Percentiles rank a stretch among this genome's conserved stretches.
Evolutionary conservation across 2,329 filamentous ascomycete genomes (phyloP).

Genomic region (Fusarium nygamai): DNA sequence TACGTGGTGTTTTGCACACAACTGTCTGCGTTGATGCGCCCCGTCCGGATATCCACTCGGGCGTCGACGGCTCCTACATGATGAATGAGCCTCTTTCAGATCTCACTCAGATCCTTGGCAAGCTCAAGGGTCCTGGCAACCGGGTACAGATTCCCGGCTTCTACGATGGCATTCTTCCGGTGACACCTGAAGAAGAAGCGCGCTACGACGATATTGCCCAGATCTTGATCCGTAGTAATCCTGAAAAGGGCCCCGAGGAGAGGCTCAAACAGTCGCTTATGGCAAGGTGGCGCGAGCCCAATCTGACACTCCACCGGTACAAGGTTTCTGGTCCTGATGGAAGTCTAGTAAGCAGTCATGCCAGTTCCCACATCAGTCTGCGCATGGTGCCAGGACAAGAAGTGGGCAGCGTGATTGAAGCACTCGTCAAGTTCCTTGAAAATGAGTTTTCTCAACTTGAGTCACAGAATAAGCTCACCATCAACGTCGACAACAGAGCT

Average conservation of each 20-base stretch:
- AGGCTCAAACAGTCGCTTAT: constrained; percentile 86
- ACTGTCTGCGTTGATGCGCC: constrained; percentile 88
- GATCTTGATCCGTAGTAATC: constrained; percentile 77
- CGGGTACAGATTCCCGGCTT: constrained; percentile 87
- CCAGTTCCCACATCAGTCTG: constrained; percentile 87
- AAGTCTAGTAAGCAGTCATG: constrained; percentile 89
- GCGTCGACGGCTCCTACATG: constrained; percentile 93
- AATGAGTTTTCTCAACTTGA: constrained; percentile 78
- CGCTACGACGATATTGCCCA: constrained; percentile 87
- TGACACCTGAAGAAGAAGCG: constrained; percentile 79
- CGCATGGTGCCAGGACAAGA: constrained; percentile 95
- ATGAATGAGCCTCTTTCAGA: constrained; percentile 94
- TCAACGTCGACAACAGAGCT: constrained; percentile 91
- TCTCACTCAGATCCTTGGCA: constrained; percentile 82
- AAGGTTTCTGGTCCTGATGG: constrained; percentile 92
- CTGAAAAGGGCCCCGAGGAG: constrained; percentile 66
- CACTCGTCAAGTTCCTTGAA: constrained; percentile 73
- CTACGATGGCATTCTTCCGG: constrained; percentile 82
- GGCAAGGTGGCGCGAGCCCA: constrained; percentile 94
- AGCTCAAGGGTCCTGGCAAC: constrained; percentile 82
- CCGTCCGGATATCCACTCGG: constrained; percentile 90
- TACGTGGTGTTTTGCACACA: constrained; percentile 92
- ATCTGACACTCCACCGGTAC: constrained; percentile 91
- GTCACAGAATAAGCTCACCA: constrained; percentile 81
- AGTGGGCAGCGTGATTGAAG: constrained; percentile 76